Percentiles rank a stretch among this genome's conserved stretches.
These are phyloP conservation scores for Rubia balearica DNA, from an alignment of 305 asterid species.

Conservation along the genomic window DNA sequence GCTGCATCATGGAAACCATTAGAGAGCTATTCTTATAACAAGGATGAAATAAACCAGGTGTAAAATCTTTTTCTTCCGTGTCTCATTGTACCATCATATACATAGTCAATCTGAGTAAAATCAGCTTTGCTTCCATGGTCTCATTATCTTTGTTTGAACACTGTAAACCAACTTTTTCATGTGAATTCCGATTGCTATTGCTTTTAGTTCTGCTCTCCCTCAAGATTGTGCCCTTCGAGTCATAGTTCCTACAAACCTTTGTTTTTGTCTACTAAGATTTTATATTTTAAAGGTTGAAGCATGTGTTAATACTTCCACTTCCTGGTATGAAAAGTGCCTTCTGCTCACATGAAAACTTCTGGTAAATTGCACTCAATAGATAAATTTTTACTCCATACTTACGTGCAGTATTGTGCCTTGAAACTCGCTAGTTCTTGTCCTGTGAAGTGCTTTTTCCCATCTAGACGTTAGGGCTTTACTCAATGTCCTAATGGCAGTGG, in stretches of 20 bases:
- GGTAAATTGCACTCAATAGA: not conserved
- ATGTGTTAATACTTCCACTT: not conserved
- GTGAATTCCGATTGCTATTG: not conserved
- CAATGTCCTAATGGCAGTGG: not conserved
- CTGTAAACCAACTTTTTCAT: not conserved
- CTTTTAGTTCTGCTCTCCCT: not conserved
- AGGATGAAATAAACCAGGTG: slow-evolving; percentile 92
- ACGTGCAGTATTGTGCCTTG: not conserved
- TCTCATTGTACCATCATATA: not conserved
- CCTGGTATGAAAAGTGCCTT: too few relatives aligned
- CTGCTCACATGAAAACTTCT: not conserved
- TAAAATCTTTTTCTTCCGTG: not conserved
- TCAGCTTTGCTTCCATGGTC: slow-evolving; percentile 1
- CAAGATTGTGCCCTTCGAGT: not conserved
- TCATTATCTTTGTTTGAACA: not conserved
- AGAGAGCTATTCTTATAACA: slow-evolving; percentile 62
- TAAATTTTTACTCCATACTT: not conserved
- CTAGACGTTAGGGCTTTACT: not conserved
- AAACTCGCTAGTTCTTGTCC: not conserved
- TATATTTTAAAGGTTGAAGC: too few relatives aligned
- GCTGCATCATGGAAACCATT: slow-evolving; percentile 53
- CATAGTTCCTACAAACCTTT: not conserved
- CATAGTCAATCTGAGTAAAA: not conserved
- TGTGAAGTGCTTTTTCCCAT: not conserved
- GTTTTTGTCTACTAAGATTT: not conserved